Conservation (phyloP, 106 monocot genomes). For the Acorus gramineus region DNA sequence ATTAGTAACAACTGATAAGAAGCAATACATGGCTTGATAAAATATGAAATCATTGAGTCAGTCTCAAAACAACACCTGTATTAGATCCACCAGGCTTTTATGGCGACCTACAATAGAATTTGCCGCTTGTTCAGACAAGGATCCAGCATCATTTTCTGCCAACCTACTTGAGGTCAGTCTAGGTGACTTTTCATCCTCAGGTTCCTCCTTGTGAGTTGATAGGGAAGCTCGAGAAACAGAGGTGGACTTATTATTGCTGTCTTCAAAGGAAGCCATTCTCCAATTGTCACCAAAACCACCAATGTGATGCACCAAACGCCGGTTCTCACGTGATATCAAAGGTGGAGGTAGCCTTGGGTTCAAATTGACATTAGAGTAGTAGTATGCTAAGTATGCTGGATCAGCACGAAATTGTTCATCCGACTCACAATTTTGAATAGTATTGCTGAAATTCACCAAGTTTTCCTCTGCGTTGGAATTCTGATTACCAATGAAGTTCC, state of each 20-base stretch:
- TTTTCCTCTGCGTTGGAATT: conserved; percentile 18
- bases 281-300: conserved; percentile 21
- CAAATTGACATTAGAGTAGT: conserved; percentile 69
- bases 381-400: conserved; percentile 77
- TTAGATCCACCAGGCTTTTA: conserved; percentile 54
- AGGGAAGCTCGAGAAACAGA: conserved; percentile 34
- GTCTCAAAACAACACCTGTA: conserved; percentile 31
- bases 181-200: conserved; percentile 65
- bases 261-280: conserved; percentile 40
- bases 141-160: conserved; percentile 10
- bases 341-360: conserved; percentile 95
- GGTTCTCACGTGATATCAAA: conserved; percentile 48
- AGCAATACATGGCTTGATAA: background rate
- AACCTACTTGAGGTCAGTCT: conserved; percentile 13
- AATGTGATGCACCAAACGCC: conserved; percentile 38
- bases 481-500: conserved; percentile 17
- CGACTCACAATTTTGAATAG: conserved; percentile 22
- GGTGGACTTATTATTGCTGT: conserved; percentile 25
- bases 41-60: background rate
- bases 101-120: conserved; percentile 28
- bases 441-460: conserved; percentile 28
- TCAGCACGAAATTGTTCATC: conserved; percentile 74
- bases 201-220: conserved; percentile 71
- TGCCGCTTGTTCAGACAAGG: conserved; percentile 11
- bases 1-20: too few species aligned